Base-by-base conservation (phyloP, 352 stramenopile species). In the Globisporangium abappressorium region DNA sequence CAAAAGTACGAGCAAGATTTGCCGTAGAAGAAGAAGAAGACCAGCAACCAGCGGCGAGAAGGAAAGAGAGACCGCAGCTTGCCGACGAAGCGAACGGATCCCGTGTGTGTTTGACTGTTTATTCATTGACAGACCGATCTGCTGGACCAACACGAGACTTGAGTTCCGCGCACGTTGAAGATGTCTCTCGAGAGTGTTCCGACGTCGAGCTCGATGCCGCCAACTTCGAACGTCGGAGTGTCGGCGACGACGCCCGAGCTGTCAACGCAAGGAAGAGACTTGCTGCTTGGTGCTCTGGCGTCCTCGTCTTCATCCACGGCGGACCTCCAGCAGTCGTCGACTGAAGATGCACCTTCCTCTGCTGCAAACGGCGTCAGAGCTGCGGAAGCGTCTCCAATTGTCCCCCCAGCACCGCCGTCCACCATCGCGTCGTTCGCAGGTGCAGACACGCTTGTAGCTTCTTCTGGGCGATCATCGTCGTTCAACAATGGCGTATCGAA, bases 231-330 rank as follows among this genome's bases (percentile, higher is more conserved):
- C 5, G 41, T n/a, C 47, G 41, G 9, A 9, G 41, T 26, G 49
- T 47, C 57, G 69, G 71, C 69, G 22, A 51, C 61, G 57, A 53
- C 74, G 22, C 60, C 67, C 9, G 77, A 81, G 34, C 66, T 83
- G 46, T 68, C 76, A 3, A 62, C 66, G 11, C 75, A 86, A 33
- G 75, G 76, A 20, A 76, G 79, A 54, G 77, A 83, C 26, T 65
- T 87, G 69, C 71, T 89, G 53, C 69, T 84, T 6, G 73, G 70
- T 11, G 75, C 74, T 33, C 71, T 89, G 54, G 61, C 36, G 9
- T 61, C 67, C 30, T 33, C 51, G 26, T 64, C 62, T 38, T 62
- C 56, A 51, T 51, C 62, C 0, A 51, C 43, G 43, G 43, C 43
- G 43, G 43, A 51, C 18, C 43, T 51, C 18, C 43, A 51, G 18